phyloP scores from a whole-genome alignment of 768 basidiomycete genomes.

The Pleurotus tuoliensis region DNA sequence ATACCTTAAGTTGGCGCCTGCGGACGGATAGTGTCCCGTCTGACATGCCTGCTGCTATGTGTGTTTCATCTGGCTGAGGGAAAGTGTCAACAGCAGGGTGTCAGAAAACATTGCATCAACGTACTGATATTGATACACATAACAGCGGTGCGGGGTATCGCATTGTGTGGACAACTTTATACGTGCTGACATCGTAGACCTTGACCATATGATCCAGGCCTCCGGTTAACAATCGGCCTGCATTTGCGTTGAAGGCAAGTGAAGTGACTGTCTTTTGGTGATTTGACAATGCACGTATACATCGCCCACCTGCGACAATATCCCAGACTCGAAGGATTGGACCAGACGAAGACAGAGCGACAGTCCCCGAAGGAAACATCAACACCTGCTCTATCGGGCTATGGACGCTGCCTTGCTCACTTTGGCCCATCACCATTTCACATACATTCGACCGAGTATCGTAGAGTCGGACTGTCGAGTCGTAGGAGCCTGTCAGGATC shows the following conservation, averaged over 20 bases:
- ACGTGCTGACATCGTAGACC: constrained; percentile 91
- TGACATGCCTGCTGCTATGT: constrained; percentile 95
- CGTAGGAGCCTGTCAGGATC: constrained; percentile 91
- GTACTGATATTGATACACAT: constrained; percentile 86
- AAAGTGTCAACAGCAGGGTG: neutral
- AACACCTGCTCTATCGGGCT: constrained; percentile 89
- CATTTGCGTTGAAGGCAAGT: constrained; percentile 72
- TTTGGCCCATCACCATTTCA: constrained; percentile 75
- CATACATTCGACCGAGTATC: constrained; percentile 81
- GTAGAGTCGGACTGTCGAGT: constrained; percentile 84
- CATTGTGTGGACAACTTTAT: constrained; percentile 98
- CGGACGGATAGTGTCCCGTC: constrained; percentile 98
- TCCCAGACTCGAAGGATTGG: constrained; percentile 96
- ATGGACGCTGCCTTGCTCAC: constrained; percentile 30
- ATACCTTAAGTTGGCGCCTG: constrained; percentile 73
- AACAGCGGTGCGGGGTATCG: constrained; percentile 92
- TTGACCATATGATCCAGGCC: constrained; percentile 98
- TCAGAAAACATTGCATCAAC: constrained; percentile 19
- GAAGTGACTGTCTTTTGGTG: constrained; percentile 98
- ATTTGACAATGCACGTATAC: constrained; percentile 88
- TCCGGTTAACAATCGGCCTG: constrained; percentile 81
- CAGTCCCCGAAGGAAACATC: constrained; percentile 86
- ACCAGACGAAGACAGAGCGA: constrained; percentile 83
- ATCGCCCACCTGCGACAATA: constrained; percentile 84
- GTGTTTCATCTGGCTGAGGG: constrained; percentile 90